Percentiles rank a stretch among this genome's conserved stretches.
These are phyloP conservation scores for Bondarzewia mesenterica DNA, from an alignment of 1,284 basidiomycete genomes.

Conservation along the genomic window DNA sequence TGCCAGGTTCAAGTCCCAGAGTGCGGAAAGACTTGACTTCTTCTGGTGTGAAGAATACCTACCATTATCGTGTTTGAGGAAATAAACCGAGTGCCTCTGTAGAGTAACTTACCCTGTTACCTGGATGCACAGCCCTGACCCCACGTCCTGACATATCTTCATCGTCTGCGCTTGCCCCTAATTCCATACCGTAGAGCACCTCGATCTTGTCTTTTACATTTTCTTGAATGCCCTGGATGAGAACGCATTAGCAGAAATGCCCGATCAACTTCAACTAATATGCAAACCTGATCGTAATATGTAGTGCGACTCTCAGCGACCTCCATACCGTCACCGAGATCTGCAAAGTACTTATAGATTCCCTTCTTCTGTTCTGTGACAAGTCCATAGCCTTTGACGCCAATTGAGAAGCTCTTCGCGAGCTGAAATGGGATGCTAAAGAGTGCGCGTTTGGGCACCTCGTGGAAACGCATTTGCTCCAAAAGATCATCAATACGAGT, in stretches of 20 bases:
- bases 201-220: slow-evolving; percentile 46
- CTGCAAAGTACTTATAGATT: slow-evolving; percentile 71
- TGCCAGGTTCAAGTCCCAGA: slow-evolving; percentile 66
- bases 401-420: slow-evolving; percentile 77
- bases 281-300: too few relatives aligned
- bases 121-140: slow-evolving; percentile 36
- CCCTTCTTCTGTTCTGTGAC: slow-evolving; percentile 83
- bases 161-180: slow-evolving; percentile 37
- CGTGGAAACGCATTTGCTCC: slow-evolving; percentile 74
- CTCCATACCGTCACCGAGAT: slow-evolving; percentile 71
- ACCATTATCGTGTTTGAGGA: neutral
- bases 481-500: slow-evolving; percentile 74
- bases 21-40: slow-evolving; percentile 80
- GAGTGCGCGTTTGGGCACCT: slow-evolving; percentile 82
- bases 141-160: slow-evolving; percentile 33
- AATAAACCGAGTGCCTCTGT: neutral
- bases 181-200: slow-evolving; percentile 55
- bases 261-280: too few relatives aligned
- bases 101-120: slow-evolving; percentile 38
- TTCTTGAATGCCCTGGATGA: too few relatives aligned
- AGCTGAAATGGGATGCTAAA: slow-evolving; percentile 82
- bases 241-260: too few relatives aligned
- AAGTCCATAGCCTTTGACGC: slow-evolving; percentile 84
- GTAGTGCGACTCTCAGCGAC: slow-evolving; percentile 62
- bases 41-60: slow-evolving; percentile 71